Base-by-base conservation (phyloP, 2,329 filamentous ascomycete genomes). In the Fusarium bactridioides region DNA sequence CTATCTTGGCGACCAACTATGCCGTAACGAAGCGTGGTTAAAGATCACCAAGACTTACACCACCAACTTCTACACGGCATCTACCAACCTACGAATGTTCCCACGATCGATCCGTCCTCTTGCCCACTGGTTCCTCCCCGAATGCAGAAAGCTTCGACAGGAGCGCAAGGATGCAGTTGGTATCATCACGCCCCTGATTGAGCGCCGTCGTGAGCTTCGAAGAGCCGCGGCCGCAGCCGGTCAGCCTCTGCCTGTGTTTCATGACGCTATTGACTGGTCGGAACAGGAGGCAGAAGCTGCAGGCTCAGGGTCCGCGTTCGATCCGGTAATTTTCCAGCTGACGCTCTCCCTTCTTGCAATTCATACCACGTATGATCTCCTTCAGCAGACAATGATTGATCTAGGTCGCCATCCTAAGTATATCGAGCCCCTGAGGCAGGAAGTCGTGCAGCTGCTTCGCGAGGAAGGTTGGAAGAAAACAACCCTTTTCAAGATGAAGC, bases 11-110 rank as follows among this genome's bases (percentile, higher is more conserved):
- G 48, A 55, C 2, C 27, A 65, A 7, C 48, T 65, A 1, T 65
- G 63, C 25, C 43, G 63, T 10, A 61, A 65, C 15, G 50, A 61
- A 18, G 63, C 48, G 0, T 65, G 63, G 63, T 10, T 65, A 2
- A 40, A 47, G 7, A 61, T 61, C 29, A 61, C 63, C 5, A 65
- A 65, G 50, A 55, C 41, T 1, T 61, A 65, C 29, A 55, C 57
- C 7, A 38, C 43, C 8, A 58, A 27, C 6, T 61, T 55, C 2
- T 65, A 54, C 29, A 65, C 50, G 2, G 63, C 63, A 1, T 40
- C 57, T 2, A 61, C 48, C 2, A 50, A 50, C 2, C 43, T 65
- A 4, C 50, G 63, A 13, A 27, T 41, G n/a, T 56, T 55, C 8
- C 57, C 63, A 2, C 21, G 27, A 16, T 31, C 35, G 5, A 18